Evolutionary conservation across 1,284 basidiomycete genomes (phyloP).

Genomic region (Ceraceosorus guamensis): DNA sequence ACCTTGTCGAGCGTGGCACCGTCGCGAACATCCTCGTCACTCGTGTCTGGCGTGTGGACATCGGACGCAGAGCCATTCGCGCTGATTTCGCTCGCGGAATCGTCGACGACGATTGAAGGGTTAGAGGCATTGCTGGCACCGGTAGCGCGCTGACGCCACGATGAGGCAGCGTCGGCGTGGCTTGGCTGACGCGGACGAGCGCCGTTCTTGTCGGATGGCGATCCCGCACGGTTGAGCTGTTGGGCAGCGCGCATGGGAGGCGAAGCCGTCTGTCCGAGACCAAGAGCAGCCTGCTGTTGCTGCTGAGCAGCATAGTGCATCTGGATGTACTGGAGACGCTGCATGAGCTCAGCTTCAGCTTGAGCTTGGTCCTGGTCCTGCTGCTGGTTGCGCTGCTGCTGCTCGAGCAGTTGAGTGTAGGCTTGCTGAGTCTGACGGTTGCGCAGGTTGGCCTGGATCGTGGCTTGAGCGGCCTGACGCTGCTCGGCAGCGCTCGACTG

Average conservation of each 20-base stretch:
- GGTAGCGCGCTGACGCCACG: constrained; percentile 21
- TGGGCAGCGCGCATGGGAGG: not conserved
- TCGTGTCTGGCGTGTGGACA: constrained; percentile 34
- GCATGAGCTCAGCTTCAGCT: constrained; percentile 3
- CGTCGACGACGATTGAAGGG: constrained; percentile 36
- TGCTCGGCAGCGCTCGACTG: constrained; percentile 28
- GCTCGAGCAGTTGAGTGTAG: constrained; percentile 14
- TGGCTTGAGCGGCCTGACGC: constrained; percentile 35
- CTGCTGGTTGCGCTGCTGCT: constrained; percentile 9
- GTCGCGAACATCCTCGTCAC: constrained; percentile 27
- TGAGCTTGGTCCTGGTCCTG: not conserved
- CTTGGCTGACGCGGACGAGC: constrained; percentile 1
- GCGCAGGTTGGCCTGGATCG: constrained; percentile 34
- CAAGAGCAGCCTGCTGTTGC: not conserved
- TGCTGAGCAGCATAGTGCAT: constrained; percentile 5
- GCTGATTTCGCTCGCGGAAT: constrained; percentile 28
- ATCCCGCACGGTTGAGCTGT: constrained; percentile 6
- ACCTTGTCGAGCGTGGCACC: not conserved
- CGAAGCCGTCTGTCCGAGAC: not conserved
- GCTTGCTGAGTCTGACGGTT: constrained; percentile 35
- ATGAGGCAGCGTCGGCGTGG: constrained; percentile 21
- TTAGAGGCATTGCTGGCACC: constrained; percentile 8
- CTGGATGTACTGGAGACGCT: constrained; percentile 11
- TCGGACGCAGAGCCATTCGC: constrained; percentile 16
- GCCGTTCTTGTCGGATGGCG: constrained; percentile 12